phyloP scores from a whole-genome alignment of 2,329 filamentous ascomycete species.

The Scedosporium aurantiacum region DNA sequence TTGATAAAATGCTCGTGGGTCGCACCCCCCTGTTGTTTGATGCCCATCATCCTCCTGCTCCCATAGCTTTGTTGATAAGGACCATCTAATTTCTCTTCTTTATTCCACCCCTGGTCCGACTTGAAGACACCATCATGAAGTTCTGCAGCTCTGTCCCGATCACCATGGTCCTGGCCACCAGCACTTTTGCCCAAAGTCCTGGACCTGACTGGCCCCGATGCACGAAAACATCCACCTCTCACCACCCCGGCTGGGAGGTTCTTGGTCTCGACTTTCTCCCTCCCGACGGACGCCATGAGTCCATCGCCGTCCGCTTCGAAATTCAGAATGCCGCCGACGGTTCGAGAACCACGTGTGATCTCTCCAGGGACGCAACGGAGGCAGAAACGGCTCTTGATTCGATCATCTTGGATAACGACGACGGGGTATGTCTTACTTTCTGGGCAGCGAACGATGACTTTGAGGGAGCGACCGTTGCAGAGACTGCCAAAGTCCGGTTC shows the following conservation, averaged over 20 bases:
- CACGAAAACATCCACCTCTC: neutral
- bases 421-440: neutral
- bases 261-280: neutral
- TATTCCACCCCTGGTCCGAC: neutral
- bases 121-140: neutral
- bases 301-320: neutral
- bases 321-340: neutral
- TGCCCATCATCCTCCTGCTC: no score
- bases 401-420: neutral
- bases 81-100: no score
- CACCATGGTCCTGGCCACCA: neutral
- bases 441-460: neutral
- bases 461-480: neutral
- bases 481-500: neutral
- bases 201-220: neutral
- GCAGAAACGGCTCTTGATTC: neutral
- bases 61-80: no score
- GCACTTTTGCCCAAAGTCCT: neutral
- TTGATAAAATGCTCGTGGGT: neutral
- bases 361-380: neutral
- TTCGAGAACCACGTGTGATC: neutral
- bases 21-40: neutral
- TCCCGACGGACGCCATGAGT: neutral
- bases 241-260: constrained; percentile 1
- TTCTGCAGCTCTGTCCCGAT: neutral